Evolutionary conservation across 2,329 filamentous ascomycete species (phyloP), one percentile per base, ranked within the genome.

Genomic region (Epichloe scottii): DNA sequence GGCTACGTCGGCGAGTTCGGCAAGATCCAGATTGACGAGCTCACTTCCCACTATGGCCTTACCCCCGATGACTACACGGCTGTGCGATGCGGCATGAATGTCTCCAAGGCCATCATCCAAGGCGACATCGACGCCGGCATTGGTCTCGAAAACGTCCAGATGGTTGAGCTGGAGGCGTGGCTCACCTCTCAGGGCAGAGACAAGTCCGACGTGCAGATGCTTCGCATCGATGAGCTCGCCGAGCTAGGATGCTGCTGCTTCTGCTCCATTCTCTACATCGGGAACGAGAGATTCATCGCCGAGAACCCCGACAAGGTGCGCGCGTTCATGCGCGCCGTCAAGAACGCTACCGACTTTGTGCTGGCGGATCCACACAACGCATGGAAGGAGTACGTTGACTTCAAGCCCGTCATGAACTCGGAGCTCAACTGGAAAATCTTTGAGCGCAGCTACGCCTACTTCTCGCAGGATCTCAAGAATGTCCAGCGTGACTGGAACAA

Each of bases 191-290:
- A 86, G 63, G 75, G 74, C 57, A 81, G 83, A 1, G 75, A 79
- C 53, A 77, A 76, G 63, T 69, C 71, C 14, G 84, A 89, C 56
- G 85, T 88, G 7, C 81, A 87, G 68, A 89, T 89, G 85, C 78
- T 89, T 17, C 81, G 85, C 60, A 89, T 89, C 61, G 85, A 89
- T 63, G 79, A 89, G 70, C 81, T 89, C 30, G 85, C 85, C 35
- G 83, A 88, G 65, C 73, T 89, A 3, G 85, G 85, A 47, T 89
- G 85, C 71, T 89, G 85, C 77, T 89, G 85, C 74, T 89, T 89
- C 78, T 89, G 85, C 68, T 81, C 81, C 30, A 86, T 89, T 64
- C 73, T 89, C 40, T 89, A 89, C 73, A 89, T 89, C 56, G 85
- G 81, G 59, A 89, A 89, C 67, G 84, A 89, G 60, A 62, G 62